Base-by-base conservation (phyloP, 2,329 filamentous ascomycete species). In the Thielaviopsis euricoi region DNA sequence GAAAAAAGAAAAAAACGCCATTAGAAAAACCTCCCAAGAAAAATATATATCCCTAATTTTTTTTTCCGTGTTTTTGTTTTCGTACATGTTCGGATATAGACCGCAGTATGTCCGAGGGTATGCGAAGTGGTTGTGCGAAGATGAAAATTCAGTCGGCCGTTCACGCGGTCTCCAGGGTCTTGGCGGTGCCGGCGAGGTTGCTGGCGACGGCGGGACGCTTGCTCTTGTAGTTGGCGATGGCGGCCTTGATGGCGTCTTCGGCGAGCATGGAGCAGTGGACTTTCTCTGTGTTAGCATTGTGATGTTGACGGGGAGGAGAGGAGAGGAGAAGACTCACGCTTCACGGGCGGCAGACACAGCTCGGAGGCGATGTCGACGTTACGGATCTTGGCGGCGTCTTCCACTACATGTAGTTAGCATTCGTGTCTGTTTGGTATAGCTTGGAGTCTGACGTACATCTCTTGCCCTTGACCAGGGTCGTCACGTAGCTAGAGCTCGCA, bases 351-450 rank as follows among this genome's bases (percentile, higher is more conserved):
- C 67, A 93, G 73, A 68, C 88, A 93, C 59, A 96, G 77, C 74
- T 98, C 94, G 77, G 95, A 94, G 43, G 93, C 93, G 68, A 98
- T 98, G 73, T 98, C 90, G 3, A 91, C 95, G 74, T 98, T 98
- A 75, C 89, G 86, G 66, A 98, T 87, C 74, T 86, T 85, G 57
- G 84, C 83, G 37, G 94, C 93, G 70, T 98, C 89, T 66, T 98
- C 93, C 64, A 98, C 57, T 59, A 73, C 61, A n/a, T 9, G 25
- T 53, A 12, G 52, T 52, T 53, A 53, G 50, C 37, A 13, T 13
- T 19, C 21, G 12, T 15, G 19, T 17, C 9, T 15, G 6, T 33
- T 25, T 23, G 23, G 9, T 6, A 13, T 1, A n/a, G 33, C 13
- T 15, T n/a, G 29, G 10, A 7, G 19, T 10, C 19, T 13, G 48